Base-by-base conservation (phyloP, 441 rosid species). In the Populus hybrid region DNA sequence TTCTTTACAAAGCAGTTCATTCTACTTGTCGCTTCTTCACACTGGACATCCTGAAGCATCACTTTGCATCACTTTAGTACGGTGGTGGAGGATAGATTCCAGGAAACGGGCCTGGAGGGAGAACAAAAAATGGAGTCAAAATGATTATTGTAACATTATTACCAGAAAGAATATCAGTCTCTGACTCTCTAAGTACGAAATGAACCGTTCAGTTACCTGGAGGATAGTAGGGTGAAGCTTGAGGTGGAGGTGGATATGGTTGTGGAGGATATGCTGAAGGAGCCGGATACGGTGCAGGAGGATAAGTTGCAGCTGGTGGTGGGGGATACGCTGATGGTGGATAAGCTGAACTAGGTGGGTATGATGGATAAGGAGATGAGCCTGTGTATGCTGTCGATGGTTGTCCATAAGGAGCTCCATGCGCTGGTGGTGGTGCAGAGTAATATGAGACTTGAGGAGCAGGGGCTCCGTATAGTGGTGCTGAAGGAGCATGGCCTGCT, bases 71-170 rank as follows among this genome's bases (percentile, higher is more conserved):
- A 21, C 59, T 71, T 83, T 78, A 89, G 87, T 93, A 90, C 0
- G 85, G 94, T 40, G 85, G 92, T 2, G 91, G 93, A 46, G 93
- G 97, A 84, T 87, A 90, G 26, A 75, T 74, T 70, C 93, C 90
- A 9, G 91, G 90, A 69, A 78, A 91, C 67, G 85, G 89, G 85
- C 87, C 93, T 87, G 11, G 32, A 30, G 32, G 32, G 32, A 66
- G 28, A 70, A 35, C 71, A 75, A 40, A 8, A 14, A 72, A 7
- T 3, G 40, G 32, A 30, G 32, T 30, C 32, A 30, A 82, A 24
- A 77, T 72, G 40, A 79, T 16, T 67, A 6, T 28, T 65, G 71
- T 16, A 74, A 35, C 53, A 72, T 67, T 28, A 70, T 36, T 30
- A 42, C 61, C 32, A 30, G 32, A 30, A 30, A 30, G 32, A 30